Evolutionary conservation across 192 early-diverging fungal species (phyloP).

Genomic region (Martensiomyces pterosporus): DNA sequence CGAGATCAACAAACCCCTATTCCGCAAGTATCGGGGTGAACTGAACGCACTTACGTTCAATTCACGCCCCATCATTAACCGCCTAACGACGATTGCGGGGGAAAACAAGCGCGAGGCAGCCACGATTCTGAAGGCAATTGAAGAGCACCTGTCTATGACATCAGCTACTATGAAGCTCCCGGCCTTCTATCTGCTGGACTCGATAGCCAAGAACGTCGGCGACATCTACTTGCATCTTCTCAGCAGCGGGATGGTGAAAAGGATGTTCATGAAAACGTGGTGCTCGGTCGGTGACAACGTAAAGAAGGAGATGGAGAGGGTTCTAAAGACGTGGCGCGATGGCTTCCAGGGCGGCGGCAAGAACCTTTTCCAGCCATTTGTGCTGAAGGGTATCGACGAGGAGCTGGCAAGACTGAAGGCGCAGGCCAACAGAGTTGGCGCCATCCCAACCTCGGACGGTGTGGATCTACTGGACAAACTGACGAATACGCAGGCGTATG

Average conservation of each 20-base stretch:
- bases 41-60: slow-evolving; percentile 85
- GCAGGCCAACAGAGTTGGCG: slow-evolving; percentile 10
- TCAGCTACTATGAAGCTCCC: slow-evolving; percentile 66
- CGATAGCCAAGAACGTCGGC: slow-evolving; percentile 93
- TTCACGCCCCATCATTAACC: slow-evolving; percentile 89
- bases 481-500: slow-evolving; percentile 33
- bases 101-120: slow-evolving; percentile 63
- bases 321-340: slow-evolving; percentile 80
- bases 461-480: slow-evolving; percentile 34
- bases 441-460: slow-evolving; percentile 8
- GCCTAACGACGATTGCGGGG: slow-evolving; percentile 80
- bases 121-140: slow-evolving; percentile 75
- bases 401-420: slow-evolving; percentile 31
- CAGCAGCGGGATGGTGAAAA: slow-evolving; percentile 65
- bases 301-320: slow-evolving; percentile 65
- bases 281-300: slow-evolving; percentile 61
- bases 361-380: slow-evolving; percentile 44
- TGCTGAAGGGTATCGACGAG: slow-evolving; percentile 42
- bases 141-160: slow-evolving; percentile 40
- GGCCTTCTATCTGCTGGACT: slow-evolving; percentile 88
- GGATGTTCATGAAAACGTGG: slow-evolving; percentile 73
- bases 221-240: slow-evolving; percentile 70
- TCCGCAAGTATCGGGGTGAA: slow-evolving; percentile 58
- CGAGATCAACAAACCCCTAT: slow-evolving; percentile 50
- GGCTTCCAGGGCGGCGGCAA: slow-evolving; percentile 48